Base-by-base conservation (phyloP, 352 stramenopile species). In the Peronospora destructor region DNA sequence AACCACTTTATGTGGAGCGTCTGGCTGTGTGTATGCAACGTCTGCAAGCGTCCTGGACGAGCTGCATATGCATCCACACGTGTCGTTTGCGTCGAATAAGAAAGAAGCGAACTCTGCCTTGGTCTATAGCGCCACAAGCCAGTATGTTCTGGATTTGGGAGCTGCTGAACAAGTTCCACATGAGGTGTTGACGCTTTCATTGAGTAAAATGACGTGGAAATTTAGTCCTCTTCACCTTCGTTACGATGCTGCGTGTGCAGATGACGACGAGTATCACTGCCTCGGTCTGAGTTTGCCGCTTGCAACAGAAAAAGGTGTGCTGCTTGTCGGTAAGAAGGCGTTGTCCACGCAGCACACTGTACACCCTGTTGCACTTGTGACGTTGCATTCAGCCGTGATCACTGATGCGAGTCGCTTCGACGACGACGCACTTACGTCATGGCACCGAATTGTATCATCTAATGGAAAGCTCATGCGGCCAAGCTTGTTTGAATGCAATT, bases 181-280 rank as follows among this genome's bases (percentile, higher is more conserved):
- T 13, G 60, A 74, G 37, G 39, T 61, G 14, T 12, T 83, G 35
- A 58, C 58, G 9, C 41, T 76, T 44, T 73, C 72, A 8, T 53
- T 78, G 32, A 67, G 58, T n/a, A 77, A 80, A 29, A 16, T 83
- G 3, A 52, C 56, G 21, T 83, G 69, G 69, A 16, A 53, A 6
- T 29, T 62, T 8, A 64, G 39, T 40, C 46, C 49, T 8, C 36
- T 83, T n/a, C 38, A 70, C 36, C 11, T 61, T 28, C 42, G 46
- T 5, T 61, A 69, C 28, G 32, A 56, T 19, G 47, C 45, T 3
- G 33, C 30, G 13, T 82, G 71, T 48, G 46, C 51, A 6, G 46
- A 48, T 38, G 44, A 56, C 5, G 47, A n/a, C 12, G 49, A 57
- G 11, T 34, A 53, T 8, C 46, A 61, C 8, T 82, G 71, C 13